A percentile compares a stretch with the other conserved stretches of the same genome.
Evolutionary conservation across 306 rosid species (phyloP).

Genomic region (Sophora flavescens): DNA sequence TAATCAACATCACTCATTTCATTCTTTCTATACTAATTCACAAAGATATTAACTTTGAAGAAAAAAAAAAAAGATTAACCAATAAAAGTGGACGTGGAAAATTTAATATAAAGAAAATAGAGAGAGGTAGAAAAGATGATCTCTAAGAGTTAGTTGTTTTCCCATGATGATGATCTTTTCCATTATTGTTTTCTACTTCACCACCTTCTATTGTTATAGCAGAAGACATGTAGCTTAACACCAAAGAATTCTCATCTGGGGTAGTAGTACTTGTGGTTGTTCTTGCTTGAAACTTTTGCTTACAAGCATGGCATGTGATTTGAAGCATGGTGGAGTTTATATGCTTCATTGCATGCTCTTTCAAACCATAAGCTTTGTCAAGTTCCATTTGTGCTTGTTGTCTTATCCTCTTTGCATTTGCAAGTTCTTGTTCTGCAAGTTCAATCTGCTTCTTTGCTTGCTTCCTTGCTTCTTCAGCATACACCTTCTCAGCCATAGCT

Average conservation of each 20-base stretch:
- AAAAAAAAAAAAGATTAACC: conserved; percentile 19
- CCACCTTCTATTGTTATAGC: conserved; percentile 65
- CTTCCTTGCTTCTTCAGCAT: conserved; percentile 87
- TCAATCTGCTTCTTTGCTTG: conserved; percentile 84
- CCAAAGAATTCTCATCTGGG: conserved; percentile 60
- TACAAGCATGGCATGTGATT: conserved; percentile 91
- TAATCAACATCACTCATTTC: conserved; percentile 51
- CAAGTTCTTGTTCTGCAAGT: conserved; percentile 81
- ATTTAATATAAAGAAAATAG: conserved; percentile 16
- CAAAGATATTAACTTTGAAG: conserved; percentile 44
- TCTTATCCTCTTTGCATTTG: conserved; percentile 82
- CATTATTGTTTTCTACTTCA: conserved; percentile 54
- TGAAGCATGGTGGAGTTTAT: conserved; percentile 86
- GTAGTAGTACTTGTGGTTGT: background rate
- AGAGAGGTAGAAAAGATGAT: conserved; percentile 32
- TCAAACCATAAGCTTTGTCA: conserved; percentile 77
- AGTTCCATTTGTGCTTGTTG: conserved; percentile 85
- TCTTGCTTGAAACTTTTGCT: conserved; percentile 64
- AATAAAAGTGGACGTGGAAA: conserved; percentile 36
- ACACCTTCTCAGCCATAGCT: conserved; percentile 82
- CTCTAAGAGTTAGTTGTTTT: conserved; percentile 47
- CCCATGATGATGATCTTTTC: conserved; percentile 32
- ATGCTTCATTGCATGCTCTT: conserved; percentile 76
- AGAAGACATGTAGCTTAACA: conserved; percentile 72
- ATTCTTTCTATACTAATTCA: conserved; percentile 59